These are phyloP conservation scores for Trypanosoma mega DNA, from an alignment of 208 protist genomes.

Conservation along the genomic window DNA sequence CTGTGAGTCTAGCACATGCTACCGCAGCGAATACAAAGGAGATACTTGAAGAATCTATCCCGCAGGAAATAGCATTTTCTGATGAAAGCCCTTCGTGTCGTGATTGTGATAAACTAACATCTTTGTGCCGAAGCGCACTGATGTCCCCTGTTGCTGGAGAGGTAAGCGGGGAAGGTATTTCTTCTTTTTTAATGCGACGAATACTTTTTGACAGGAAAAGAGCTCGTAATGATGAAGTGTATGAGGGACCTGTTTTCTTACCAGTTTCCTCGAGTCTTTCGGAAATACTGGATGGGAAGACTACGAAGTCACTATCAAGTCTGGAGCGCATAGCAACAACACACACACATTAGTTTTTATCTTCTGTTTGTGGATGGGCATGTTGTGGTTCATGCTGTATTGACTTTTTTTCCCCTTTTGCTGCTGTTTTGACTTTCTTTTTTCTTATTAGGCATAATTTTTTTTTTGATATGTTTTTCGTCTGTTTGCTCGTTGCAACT, in stretches of 20 bases:
- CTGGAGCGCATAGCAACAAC: slow-evolving; percentile 27
- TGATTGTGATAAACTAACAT: slow-evolving; percentile 71
- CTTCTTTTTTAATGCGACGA: slow-evolving; percentile 10
- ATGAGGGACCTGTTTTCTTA: slow-evolving; percentile 29
- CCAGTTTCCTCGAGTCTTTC: slow-evolving; percentile 23
- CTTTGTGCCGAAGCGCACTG: slow-evolving; percentile 53
- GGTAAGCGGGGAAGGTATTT: slow-evolving; percentile 6
- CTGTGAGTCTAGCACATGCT: slow-evolving; percentile 25
- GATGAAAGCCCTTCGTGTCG: slow-evolving; percentile 58
- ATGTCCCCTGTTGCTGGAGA: slow-evolving; percentile 26
- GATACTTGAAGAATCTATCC: slow-evolving; percentile 41
- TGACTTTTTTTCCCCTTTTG: background rate
- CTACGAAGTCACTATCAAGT: slow-evolving; percentile 13
- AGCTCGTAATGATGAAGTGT: slow-evolving; percentile 23
- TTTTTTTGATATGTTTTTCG: background rate
- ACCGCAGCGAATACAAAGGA: slow-evolving; percentile 24
- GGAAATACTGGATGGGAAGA: slow-evolving; percentile 20
- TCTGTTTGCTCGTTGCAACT: too few relatives aligned
- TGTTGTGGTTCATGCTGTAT: too few relatives aligned
- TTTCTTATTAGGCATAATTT: background rate
- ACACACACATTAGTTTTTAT: slow-evolving; percentile 2
- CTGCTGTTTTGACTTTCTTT: background rate
- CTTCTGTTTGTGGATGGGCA: background rate
- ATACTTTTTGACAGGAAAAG: slow-evolving; percentile 59
- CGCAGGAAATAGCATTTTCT: slow-evolving; percentile 58